A percentile compares a stretch with the other conserved stretches of the same genome.
Conservation (phyloP, 1,139 yeast genomes). For the Candida glucosophila region DNA sequence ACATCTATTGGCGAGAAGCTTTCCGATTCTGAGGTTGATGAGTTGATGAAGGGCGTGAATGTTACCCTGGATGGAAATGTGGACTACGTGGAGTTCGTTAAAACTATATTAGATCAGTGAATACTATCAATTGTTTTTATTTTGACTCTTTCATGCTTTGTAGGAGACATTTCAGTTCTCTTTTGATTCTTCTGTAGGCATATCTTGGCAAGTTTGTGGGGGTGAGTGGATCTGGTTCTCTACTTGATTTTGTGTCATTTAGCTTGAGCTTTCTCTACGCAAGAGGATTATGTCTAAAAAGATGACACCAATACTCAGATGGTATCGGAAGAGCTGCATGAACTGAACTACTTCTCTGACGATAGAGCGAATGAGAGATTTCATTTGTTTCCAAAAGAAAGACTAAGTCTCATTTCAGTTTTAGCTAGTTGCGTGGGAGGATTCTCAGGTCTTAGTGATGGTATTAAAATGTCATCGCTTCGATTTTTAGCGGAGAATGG, state of each 20-base stretch:
- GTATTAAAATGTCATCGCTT: constrained; percentile 48
- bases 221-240: too few relatives aligned
- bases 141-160: too few relatives aligned
- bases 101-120: constrained; percentile 83
- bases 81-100: constrained; percentile 90
- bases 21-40: constrained; percentile 87
- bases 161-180: too few relatives aligned
- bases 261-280: too few relatives aligned
- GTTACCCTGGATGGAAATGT: constrained; percentile 92
- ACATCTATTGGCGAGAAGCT: constrained; percentile 92
- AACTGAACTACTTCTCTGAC: too few relatives aligned
- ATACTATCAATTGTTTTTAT: too few relatives aligned
- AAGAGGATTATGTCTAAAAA: too few relatives aligned
- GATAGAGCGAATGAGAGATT: constrained; percentile 27
- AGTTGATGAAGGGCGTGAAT: constrained; percentile 88
- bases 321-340: too few relatives aligned
- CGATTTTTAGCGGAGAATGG: constrained; percentile 74
- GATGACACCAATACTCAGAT: too few relatives aligned
- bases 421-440: constrained; percentile 50
- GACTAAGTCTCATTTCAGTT: constrained; percentile 23
- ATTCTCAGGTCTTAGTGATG: constrained; percentile 53
- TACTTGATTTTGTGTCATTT: too few relatives aligned
- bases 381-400: constrained; percentile 29
- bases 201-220: too few relatives aligned
- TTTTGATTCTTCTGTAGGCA: too few relatives aligned